Evolutionary conservation across 257 asterid species (phyloP).

Genomic region (Salvia hispanica): DNA sequence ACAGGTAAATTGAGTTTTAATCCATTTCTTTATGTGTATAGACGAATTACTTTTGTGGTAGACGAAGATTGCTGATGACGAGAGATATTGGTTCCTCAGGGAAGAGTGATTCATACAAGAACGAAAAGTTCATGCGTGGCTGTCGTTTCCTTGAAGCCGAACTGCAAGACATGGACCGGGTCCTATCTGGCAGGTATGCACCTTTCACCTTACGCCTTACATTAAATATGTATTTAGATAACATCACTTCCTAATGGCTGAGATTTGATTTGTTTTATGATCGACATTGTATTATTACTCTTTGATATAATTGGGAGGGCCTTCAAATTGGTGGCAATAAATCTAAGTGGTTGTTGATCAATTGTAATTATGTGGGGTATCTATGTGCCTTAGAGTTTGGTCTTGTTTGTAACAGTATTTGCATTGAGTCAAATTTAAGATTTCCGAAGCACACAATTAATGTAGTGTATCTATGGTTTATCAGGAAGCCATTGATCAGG

Average conservation of each 20-base stretch:
- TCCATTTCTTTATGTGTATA: not conserved
- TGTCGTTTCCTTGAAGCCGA: slow-evolving; percentile 97
- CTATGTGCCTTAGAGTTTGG: slow-evolving; percentile 25
- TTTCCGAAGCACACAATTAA: not conserved
- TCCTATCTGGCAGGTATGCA: slow-evolving; percentile 73
- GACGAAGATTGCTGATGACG: slow-evolving; percentile 14
- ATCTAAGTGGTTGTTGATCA: slow-evolving; percentile 2
- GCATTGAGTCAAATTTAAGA: slow-evolving; percentile 18
- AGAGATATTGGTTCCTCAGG: slow-evolving; percentile 48
- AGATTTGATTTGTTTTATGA: not conserved
- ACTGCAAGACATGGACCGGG: slow-evolving; percentile 86
- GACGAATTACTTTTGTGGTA: not conserved
- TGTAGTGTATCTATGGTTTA: not conserved
- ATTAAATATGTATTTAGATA: not conserved
- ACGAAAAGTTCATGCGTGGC: slow-evolving; percentile 91
- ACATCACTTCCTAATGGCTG: not conserved
- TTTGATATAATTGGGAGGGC: slow-evolving; percentile 16
- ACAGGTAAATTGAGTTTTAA: slow-evolving; percentile 50
- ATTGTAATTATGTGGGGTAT: slow-evolving; percentile 39
- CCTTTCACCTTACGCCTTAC: not conserved
- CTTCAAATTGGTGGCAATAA: slow-evolving; percentile 3
- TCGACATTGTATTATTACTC: not conserved
- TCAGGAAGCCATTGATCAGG: slow-evolving; percentile 80
- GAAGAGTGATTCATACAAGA: slow-evolving; percentile 67
- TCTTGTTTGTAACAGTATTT: slow-evolving; percentile 14